A percentile compares a stretch with the other conserved stretches of the same genome.
Evolutionary conservation across 192 early-diverging fungal species (phyloP).

Genomic region (Coemansia sp.): DNA sequence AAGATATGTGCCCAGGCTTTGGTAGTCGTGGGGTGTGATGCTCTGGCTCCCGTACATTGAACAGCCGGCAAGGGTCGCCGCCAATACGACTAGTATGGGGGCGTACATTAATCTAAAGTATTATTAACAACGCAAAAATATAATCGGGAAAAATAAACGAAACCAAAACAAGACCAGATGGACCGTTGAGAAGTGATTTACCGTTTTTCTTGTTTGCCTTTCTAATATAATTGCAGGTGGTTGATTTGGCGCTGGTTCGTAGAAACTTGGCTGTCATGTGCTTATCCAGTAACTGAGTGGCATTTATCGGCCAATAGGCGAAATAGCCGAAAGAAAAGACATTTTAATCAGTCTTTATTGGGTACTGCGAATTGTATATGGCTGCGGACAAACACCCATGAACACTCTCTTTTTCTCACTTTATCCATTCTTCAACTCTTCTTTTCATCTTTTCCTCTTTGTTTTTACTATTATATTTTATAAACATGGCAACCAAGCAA

Average conservation of each 20-base stretch:
- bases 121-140: background rate
- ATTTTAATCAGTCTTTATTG: no score
- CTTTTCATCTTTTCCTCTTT: conserved; percentile 1
- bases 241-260: no score
- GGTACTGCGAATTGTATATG: background rate
- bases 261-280: no score
- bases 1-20: conserved; percentile 40
- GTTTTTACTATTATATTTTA: background rate
- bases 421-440: conserved; percentile 2
- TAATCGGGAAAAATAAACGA: background rate
- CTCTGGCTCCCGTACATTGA: conserved; percentile 38
- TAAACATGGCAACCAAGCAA: conserved; percentile 41
- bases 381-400: background rate
- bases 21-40: conserved; percentile 54
- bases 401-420: background rate
- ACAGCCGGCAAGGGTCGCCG: background rate
- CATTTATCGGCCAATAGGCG: no score
- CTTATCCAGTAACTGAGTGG: no score
- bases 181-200: no score
- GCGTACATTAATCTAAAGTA: background rate
- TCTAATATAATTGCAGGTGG: no score
- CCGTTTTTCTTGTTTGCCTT: no score
- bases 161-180: background rate
- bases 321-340: no score
- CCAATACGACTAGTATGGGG: background rate